Base-by-base conservation (phyloP, 331 rosid species). In the Pyracantha coccinea region DNA sequence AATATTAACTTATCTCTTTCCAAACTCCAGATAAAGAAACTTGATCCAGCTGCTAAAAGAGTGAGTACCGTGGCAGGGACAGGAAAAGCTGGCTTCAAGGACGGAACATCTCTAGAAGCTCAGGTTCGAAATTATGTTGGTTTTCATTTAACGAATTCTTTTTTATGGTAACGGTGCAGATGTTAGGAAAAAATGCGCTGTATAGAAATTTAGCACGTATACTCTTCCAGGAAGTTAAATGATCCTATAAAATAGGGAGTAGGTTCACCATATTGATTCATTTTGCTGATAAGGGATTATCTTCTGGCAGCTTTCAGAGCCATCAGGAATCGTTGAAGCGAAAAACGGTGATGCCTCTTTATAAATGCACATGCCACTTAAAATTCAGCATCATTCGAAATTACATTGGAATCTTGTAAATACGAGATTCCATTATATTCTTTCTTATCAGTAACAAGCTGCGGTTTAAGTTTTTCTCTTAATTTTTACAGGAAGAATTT, bases 71-170 rank as follows among this genome's bases (percentile, higher is more conserved):
- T 94, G 78, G 93, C 93, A 31, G 99, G 97, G 64, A 92, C 90
- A 23, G 97, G 99, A 52, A 91, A 88, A 88, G 95, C 99, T 76
- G 99, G 97, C 80, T 92, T 92, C 81, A 86, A 85, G 82, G 97
- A 94, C 66, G 96, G 99, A 77, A 68, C 66, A 50, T 88, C 95
- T 64, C 67, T 82, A 70, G 77, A 74, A 82, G 91, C 96, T 68
- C 99, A 94, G 97, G 99, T 94, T 81, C 67, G 80, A 25, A 20
- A 60, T 25, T 67, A 24, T 73, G 16, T 27, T 74, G 16, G 61
- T 25, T 80, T 69, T 74, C 45, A 54, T 75, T 57, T 50, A 32
- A 75, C 38, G 32, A 68, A 71, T 68, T 78, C 31, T 41, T 41
- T 41, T 41, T 15, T 15, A 41, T 41, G 15, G 47, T 52, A 54